Evolutionary conservation across 1,284 basidiomycete species (phyloP), one percentile per base, ranked within the genome.

Genomic region (Cutaneotrichosporon cavernicola): DNA sequence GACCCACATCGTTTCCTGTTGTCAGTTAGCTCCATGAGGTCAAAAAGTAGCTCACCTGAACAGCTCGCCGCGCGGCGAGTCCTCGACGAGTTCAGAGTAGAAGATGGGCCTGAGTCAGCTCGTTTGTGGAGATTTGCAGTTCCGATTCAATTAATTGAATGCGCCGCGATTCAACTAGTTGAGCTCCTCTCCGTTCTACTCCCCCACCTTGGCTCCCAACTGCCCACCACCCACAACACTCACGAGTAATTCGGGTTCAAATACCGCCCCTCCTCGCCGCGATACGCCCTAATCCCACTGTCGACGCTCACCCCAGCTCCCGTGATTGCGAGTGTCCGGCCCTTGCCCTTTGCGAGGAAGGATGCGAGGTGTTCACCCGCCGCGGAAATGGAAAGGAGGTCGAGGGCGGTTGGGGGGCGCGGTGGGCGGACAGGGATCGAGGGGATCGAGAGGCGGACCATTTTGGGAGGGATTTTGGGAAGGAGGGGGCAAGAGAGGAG

Each of bases 251-350:
- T 91, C 8, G 91, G 92, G 77, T 94, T 93, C 85, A 90, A 87
- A 80, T 94, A 94, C 68, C 87, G 83, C 30, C 92, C 91, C 73
- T 92, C 89, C 65, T 85, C 84, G 4, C 91, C 91, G 67, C 91
- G 83, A 79, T 95, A 94, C 16, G 92, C 92, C 69, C 91, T 84
- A 65, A 97, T 94, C 32, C 93, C 93, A 21, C 89, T 91, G 76
- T 97, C 93, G 22, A 96, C 93, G 74, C 90, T 92, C 64, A 96
- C 90, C 5, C 94, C 93, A 0, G 93, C 93, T 0, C 93, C 93
- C 0, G 92, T 95, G 58, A 97, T 76, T 6, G 94, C 81, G 0
- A 88, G 81, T 34, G 87, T 82, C 64, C 77, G 76, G 1, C 80
- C 87, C 77, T 87, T 88, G 47, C 90, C 90, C 2, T 83, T 81